phyloP scores from a whole-genome alignment of 495 filamentous ascomycete genomes.

The Lentithecium fluviatile region DNA sequence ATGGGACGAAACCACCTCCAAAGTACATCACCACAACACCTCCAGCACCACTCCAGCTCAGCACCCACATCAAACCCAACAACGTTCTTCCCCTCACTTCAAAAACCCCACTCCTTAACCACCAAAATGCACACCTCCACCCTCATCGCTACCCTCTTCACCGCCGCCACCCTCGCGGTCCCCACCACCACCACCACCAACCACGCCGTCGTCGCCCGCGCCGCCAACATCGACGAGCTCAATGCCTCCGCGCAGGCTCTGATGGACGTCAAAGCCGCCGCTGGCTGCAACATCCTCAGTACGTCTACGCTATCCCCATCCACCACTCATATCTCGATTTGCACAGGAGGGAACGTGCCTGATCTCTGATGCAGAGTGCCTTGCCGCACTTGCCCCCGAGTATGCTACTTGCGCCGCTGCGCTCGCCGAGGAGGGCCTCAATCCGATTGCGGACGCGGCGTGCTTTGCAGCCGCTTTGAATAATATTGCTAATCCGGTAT shows the following conservation, averaged over 20 bases:
- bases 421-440: not conserved
- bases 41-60: not conserved
- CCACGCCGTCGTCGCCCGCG: not conserved
- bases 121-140: conserved; percentile 7
- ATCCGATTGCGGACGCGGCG: conserved; percentile 10
- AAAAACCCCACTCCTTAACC: not conserved
- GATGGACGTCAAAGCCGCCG: not conserved
- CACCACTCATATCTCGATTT: not conserved
- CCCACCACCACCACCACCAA: not conserved
- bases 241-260: not conserved
- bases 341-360: too few species aligned
- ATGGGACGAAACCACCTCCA: too few species aligned
- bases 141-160: conserved; percentile 8
- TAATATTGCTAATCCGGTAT: not conserved
- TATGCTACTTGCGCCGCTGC: conserved; percentile 10
- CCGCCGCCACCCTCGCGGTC: not conserved
- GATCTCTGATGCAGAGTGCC: not conserved
- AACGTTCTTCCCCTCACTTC: not conserved
- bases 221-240: not conserved
- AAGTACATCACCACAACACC: not conserved
- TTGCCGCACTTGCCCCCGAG: conserved; percentile 4
- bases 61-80: not conserved
- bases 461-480: conserved; percentile 11
- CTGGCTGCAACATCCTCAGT: conserved; percentile 3
- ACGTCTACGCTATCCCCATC: not conserved